Evolutionary conservation across 345 rosid species (phyloP), one percentile per base, ranked within the genome.

Genomic region (Linum lewisii): DNA sequence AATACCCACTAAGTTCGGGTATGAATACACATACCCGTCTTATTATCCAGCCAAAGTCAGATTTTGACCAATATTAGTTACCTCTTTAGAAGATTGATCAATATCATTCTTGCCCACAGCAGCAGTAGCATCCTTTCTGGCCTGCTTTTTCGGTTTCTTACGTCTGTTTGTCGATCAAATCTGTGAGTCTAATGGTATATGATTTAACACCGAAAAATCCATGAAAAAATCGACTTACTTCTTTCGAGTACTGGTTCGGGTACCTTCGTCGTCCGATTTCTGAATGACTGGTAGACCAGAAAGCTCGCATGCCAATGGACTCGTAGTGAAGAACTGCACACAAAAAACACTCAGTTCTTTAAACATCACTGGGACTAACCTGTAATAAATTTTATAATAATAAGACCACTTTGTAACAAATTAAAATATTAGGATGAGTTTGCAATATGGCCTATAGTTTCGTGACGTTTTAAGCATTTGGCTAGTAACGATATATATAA

Each of bases 261-360:
- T 38, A 38, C 76, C 65, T 21, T 64, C 77, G 54, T 73, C 68
- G 32, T 78, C 81, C 58, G 61, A 73, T 38, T 22, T 77, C 71
- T 57, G 51, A 10, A 80, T 56, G 51, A 64, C 75, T 20, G 91
- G 85, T 22, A 82, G 73, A 52, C 67, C 85, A 37, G 77, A 77
- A 15, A 78, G 69, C 7, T 69, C 69, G 13, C 87, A 80, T 51
- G 85, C 78, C 68, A 68, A 54, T 37, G 91, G 87, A 73, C 78
- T 80, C 59, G 84, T 63, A 65, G 61, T 61, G 64, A 84, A 82
- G 80, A 80, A 82, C 87, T 84, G 79, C 25, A 54, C 58, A 22
- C 51, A 55, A 6, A 62, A 50, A 20, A 16, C 24, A 60, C 8
- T 19, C 23, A 11, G 38, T 16, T 11, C 18, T 42, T 11, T n/a